Conservation (phyloP, 352 stramenopile species). For the Phytophthora ohioensis region DNA sequence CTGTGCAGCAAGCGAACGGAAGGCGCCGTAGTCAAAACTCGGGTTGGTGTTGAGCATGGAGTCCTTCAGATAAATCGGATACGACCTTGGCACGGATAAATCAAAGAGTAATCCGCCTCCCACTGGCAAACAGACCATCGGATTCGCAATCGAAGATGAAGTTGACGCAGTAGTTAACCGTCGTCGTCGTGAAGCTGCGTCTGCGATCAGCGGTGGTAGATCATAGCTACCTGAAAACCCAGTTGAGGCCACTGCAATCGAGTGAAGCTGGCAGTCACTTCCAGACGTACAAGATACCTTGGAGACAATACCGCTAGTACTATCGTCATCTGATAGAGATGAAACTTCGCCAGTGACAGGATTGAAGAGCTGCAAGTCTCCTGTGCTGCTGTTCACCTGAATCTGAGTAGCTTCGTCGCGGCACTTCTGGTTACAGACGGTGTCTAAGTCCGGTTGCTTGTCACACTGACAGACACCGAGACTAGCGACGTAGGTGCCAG, state of each 20-base stretch:
- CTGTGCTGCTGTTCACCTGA: conserved; percentile 65
- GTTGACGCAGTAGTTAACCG: conserved; percentile 33
- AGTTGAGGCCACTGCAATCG: conserved; percentile 50
- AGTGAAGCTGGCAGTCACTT: conserved; percentile 64
- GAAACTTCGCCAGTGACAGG: conserved; percentile 42
- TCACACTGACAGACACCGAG: conserved; percentile 91
- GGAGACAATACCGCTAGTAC: conserved; percentile 45
- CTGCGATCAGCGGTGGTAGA: conserved; percentile 36
- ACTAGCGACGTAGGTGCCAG: conserved; percentile 78
- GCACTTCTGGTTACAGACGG: conserved; percentile 84
- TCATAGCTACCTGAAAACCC: conserved; percentile 78
- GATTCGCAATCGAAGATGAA: conserved; percentile 67
- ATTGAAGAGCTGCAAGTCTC: conserved; percentile 70
- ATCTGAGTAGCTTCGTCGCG: conserved; percentile 58
- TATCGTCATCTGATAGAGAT: conserved; percentile 26
- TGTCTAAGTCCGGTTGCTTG: conserved; percentile 73
- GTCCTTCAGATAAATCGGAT: conserved; percentile 95
- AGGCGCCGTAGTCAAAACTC: conserved; percentile 92
- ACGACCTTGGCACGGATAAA: conserved; percentile 75
- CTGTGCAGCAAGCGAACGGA: conserved; percentile 74
- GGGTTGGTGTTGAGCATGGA: conserved; percentile 95
- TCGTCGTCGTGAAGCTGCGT: conserved; percentile 18
- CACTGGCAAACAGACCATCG: conserved; percentile 86
- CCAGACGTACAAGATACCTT: conserved; percentile 56
- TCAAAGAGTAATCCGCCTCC: conserved; percentile 92